Percentiles rank a stretch among this genome's conserved stretches.
Evolutionary conservation across 805 yeast genomes (phyloP).

Genomic region (Saturnispora hagleri): DNA sequence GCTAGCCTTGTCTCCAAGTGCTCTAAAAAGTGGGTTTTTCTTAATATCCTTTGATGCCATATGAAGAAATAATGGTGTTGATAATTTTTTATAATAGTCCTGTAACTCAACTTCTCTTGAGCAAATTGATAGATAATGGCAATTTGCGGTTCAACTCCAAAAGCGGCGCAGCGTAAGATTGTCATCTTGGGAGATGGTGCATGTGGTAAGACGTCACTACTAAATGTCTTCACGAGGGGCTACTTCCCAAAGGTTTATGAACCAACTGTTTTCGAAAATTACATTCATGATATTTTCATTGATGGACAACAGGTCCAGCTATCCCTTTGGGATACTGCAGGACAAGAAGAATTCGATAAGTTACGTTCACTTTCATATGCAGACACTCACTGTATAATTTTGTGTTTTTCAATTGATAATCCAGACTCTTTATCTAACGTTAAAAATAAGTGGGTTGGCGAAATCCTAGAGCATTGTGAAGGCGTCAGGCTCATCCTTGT

Average conservation of each 20-base stretch:
- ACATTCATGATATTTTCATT: conserved; percentile 92
- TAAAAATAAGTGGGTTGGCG: conserved; percentile 94
- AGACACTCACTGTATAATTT: conserved; percentile 95
- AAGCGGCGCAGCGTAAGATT: conserved; percentile 77
- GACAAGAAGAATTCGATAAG: conserved; percentile 96
- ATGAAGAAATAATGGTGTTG: neutral
- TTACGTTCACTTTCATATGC: conserved; percentile 85
- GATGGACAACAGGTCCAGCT: conserved; percentile 89
- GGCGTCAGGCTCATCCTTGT: conserved; percentile 91
- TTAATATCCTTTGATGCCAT: neutral
- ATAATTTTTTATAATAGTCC: neutral
- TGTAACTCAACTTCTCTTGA: neutral
- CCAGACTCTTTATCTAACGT: conserved; percentile 92
- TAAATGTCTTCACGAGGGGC: conserved; percentile 94
- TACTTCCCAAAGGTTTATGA: conserved; percentile 97
- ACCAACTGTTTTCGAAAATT: conserved; percentile 96
- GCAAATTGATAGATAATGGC: conserved; percentile 25
- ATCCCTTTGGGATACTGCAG: conserved; percentile 98
- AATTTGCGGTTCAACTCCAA: conserved; percentile 36
- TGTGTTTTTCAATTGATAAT: conserved; percentile 91
- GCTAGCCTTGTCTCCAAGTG: neutral
- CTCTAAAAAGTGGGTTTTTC: conserved; percentile 2
- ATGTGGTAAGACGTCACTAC: conserved; percentile 91
- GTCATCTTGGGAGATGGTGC: conserved; percentile 98
- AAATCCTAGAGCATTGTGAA: conserved; percentile 92